Percentiles rank a stretch among this genome's conserved stretches.
These are phyloP conservation scores for Trichopus zeylanicus DNA, from an alignment of 116 monocot genomes.

Conservation along the genomic window DNA sequence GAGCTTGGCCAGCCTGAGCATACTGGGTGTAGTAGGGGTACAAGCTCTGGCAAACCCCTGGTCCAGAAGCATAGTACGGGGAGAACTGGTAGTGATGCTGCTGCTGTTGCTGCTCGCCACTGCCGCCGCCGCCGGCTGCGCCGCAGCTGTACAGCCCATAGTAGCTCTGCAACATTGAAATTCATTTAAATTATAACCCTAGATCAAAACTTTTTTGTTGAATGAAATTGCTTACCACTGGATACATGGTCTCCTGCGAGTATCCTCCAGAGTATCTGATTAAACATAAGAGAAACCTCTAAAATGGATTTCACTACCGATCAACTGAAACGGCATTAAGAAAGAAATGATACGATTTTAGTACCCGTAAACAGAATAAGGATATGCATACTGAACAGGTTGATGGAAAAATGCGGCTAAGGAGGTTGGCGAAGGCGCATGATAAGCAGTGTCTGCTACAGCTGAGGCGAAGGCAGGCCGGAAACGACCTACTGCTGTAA, in stretches of 20 bases:
- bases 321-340: too few relatives aligned
- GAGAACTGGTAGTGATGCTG: not conserved
- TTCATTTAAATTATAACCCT: not conserved
- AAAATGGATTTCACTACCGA: too few relatives aligned
- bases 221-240: not conserved
- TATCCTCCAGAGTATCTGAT: not conserved
- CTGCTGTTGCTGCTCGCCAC: not conserved
- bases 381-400: not conserved
- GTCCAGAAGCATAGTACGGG: not conserved
- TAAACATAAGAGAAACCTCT: not conserved
- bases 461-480: not conserved
- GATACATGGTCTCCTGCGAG: not conserved
- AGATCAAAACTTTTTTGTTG: not conserved
- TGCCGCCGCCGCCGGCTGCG: not conserved
- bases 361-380: slow-evolving; percentile 1
- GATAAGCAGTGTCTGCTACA: not conserved
- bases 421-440: not conserved
- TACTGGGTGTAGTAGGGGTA: not conserved
- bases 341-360: not conserved
- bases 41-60: not conserved
- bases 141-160: not conserved
- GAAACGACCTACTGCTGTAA: not conserved
- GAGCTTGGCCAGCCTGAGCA: slow-evolving; percentile 1
- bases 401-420: not conserved
- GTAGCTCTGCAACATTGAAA: not conserved